These are phyloP conservation scores for Talaromyces stipitatus DNA, from an alignment of 495 filamentous ascomycete species.

Conservation along the genomic window DNA sequence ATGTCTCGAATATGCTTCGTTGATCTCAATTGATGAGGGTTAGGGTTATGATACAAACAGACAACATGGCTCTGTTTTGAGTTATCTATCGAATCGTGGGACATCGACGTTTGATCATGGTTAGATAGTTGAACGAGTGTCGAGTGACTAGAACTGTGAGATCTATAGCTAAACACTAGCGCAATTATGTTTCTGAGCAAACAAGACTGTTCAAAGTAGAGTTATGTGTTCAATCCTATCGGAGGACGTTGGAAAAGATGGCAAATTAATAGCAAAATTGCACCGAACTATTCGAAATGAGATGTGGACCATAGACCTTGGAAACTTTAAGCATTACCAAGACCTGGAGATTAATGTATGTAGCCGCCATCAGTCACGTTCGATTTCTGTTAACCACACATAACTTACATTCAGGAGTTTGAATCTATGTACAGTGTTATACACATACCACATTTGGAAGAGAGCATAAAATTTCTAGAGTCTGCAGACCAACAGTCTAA, in stretches of 20 bases:
- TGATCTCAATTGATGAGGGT: too few species aligned
- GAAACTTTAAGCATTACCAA: background rate
- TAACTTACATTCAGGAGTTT: constrained; percentile 29
- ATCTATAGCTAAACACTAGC: too few species aligned
- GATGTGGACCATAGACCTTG: background rate
- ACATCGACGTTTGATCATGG: too few species aligned
- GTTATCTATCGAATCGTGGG: too few species aligned
- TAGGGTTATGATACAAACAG: too few species aligned
- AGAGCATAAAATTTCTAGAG: constrained; percentile 41
- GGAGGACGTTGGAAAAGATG: background rate
- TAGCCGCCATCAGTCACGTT: background rate
- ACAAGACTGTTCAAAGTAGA: too few species aligned
- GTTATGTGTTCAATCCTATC: too few species aligned
- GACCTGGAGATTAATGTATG: background rate
- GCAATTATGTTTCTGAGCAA: too few species aligned
- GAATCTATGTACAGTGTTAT: constrained; percentile 46
- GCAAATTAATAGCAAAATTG: background rate
- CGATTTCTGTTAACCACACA: constrained; percentile 14
- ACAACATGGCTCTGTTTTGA: too few species aligned
- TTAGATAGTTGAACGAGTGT: too few species aligned
- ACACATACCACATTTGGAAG: constrained; percentile 48
- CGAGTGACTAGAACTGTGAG: too few species aligned
- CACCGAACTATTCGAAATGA: background rate
- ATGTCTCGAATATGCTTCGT: too few species aligned
- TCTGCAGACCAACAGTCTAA: constrained; percentile 21